Evolutionary conservation across 2,329 filamentous ascomycete species (phyloP), one percentile per base, ranked within the genome.

Genomic region (Chaetomium olivaceum): DNA sequence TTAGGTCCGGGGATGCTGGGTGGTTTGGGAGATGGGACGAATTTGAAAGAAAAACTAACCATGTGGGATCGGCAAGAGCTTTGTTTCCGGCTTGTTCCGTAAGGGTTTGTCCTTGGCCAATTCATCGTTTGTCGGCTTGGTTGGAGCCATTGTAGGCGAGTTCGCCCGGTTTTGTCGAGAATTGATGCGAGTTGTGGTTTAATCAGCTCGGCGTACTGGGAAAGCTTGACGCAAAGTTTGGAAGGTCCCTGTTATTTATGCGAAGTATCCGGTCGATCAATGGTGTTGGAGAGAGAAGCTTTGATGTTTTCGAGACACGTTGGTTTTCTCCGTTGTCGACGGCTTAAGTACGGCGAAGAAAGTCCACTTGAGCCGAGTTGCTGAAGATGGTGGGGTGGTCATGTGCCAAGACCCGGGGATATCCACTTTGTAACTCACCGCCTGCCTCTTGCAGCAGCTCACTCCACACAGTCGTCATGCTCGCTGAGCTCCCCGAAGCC

Each of bases 11-110:
- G 4, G 29, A 23, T 11, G 25, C 11, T 16, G 5, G 9, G 16
- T 16, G 57, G 14, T 16, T 43, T 19, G 39, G 39, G 16, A 16
- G 39, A 16, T 1, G 12, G 19, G 27, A 29, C 3, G 27, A 29
- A 29, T n/a, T n/a, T n/a, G 1, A 9, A n/a, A 16, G 11, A 52
- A 36, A 21, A 23, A 8, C 23, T 58, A 36, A 74, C 75, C 74
- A 68, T 73, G 70, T 27, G 78, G 72, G 6, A 81, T 69, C 16
- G 73, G 71, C 19, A 76, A 67, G 0, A 81, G 72, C 70, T 81
- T 81, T 7, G 66, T 68, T 23, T 72, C 66, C 33, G 70, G 70
- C 46, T 63, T 65, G 60, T 71, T 71, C 58, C 67, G 54, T 62
- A 73, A 58, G 50, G 67, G 21, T 19, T 54, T 61, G 7, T 50